These are phyloP conservation scores for Aspergillus tanneri DNA, from an alignment of 2,329 filamentous ascomycete genomes.

Conservation along the genomic window DNA sequence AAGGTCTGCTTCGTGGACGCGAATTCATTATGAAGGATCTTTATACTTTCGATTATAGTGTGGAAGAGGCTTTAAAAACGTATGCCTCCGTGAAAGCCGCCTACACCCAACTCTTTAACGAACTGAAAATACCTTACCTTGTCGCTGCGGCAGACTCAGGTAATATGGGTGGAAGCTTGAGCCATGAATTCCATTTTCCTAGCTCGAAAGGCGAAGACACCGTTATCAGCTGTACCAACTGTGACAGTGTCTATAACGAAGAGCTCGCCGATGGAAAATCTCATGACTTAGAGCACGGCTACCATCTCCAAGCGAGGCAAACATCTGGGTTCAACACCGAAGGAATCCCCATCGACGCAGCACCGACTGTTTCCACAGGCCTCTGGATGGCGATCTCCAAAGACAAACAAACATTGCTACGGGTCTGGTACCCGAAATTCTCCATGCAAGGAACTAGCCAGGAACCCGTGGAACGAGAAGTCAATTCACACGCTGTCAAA, in stretches of 20 bases:
- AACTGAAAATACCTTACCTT: slow-evolving; percentile 78
- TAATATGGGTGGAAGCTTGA: slow-evolving; percentile 90
- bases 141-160: slow-evolving; percentile 89
- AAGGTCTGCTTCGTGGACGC: slow-evolving; percentile 80
- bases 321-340: slow-evolving; percentile 27
- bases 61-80: slow-evolving; percentile 69
- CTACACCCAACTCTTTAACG: slow-evolving; percentile 75
- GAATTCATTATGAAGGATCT: slow-evolving; percentile 99
- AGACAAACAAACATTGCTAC: slow-evolving; percentile 67
- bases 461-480: slow-evolving; percentile 39
- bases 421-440: slow-evolving; percentile 64
- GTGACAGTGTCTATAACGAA: slow-evolving; percentile 79
- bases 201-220: slow-evolving; percentile 80
- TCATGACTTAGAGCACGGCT: slow-evolving; percentile 14
- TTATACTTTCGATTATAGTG: slow-evolving; percentile 82
- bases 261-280: slow-evolving; percentile 65
- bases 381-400: slow-evolving; percentile 43
- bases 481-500: slow-evolving; percentile 67
- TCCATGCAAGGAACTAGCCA: slow-evolving; percentile 30
- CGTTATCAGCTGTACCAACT: slow-evolving; percentile 71
- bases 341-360: slow-evolving; percentile 18
- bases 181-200: slow-evolving; percentile 90
- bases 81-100: slow-evolving; percentile 72
- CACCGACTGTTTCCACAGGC: slow-evolving; percentile 37
- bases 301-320: slow-evolving; percentile 4